Base-by-base conservation (phyloP, 371 early-diverging fungal genomes). In the Mortierella sp. region DNA sequence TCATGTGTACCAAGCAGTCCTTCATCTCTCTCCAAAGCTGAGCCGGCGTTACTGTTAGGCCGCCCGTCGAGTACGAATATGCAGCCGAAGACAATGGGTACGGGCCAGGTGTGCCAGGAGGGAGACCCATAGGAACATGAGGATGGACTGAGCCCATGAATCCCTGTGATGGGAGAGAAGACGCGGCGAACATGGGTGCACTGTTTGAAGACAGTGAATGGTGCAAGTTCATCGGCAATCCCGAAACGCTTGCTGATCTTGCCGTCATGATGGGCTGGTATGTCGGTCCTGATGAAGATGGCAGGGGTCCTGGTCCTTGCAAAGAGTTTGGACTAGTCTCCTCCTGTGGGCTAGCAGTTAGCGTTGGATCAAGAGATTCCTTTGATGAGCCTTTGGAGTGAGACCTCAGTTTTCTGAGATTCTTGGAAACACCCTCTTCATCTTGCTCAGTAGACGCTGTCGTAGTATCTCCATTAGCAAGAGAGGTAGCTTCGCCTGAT, bases 1-100 rank as follows among this genome's bases (percentile, higher is more conserved):
- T 74, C 74, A 74, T 74, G 49, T 74, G 74, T 22, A 67, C 21
- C 37, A 74, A 22, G 41, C 68, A 67, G 27, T 74, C 74, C 27
- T 59, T 58, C 68, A 74, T 68, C 34, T 74, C 74, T 6, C 61
- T 63, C 74, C 74, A 74, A 10, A 68, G 48, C 22, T 74, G 74
- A 3, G 68, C 45, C 4, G 60, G 49, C 9, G 68, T 54, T 24
- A 63, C 12, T 31, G 31, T 21, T 12, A 44, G 39, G 41, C 58
- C 51, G n/a, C 60, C 59, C 34, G 73, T 27, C 28, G 47, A 14
- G 51, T 49, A 48, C 21, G 62, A 46, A 24, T 45, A 53, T 19
- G 67, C 28, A 19, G 61, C 25, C 14, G 39, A 8, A 1, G 53
- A n/a, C 13, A 58, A 43, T 17, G 69, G 51, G 16, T 55, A 54